Base-by-base conservation (phyloP, 2,329 filamentous ascomycete genomes). In the Bipolaris cookei region DNA sequence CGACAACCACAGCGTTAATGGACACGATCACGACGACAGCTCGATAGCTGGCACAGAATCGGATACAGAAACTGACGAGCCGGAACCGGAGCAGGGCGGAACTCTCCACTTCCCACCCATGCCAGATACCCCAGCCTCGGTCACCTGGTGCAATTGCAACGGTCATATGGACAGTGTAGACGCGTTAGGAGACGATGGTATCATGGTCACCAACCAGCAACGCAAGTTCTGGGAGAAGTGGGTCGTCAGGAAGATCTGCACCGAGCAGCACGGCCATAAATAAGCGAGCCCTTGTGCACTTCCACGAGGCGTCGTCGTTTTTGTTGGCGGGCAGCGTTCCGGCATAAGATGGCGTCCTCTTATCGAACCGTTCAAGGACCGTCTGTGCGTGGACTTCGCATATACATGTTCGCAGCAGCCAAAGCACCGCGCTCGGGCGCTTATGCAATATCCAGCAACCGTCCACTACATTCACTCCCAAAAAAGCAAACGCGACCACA, bases 221-320 rank as follows among this genome's bases (percentile, higher is more conserved):
- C 78, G 83, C 49, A 84, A 84, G 63, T 75, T 79, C 51, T 85
- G 83, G 83, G 82, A 86, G 69, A 79, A 79, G 62, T 86, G 83
- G 83, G 81, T 82, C 11, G 66, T 84, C 11, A 72, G 80, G 44
- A 72, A 79, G 59, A 55, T 56, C 21, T 84, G 82, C 72, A 72
- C 71, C 18, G 75, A 78, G 58, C 77, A 79, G 42, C 42, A 44
- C 59, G 70, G 68, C 35, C 73, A 76, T 63, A 76, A 74, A 61
- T 77, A 63, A 74, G 37, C 39, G 39, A 42, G 23, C 21, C 5
- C 14, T 23, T 18, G 16, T 53, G 48, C 30, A 50, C 7, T n/a
- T 25, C 14, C 20, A 20, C 14, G 34, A 51, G 37, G 11, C 39
- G 23, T 41, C 32, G 30, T n/a, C 18, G 44, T n/a, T 58, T 41